phyloP scores from a whole-genome alignment of 2,329 filamentous ascomycete genomes.

The Drechslerella dactyloides region DNA sequence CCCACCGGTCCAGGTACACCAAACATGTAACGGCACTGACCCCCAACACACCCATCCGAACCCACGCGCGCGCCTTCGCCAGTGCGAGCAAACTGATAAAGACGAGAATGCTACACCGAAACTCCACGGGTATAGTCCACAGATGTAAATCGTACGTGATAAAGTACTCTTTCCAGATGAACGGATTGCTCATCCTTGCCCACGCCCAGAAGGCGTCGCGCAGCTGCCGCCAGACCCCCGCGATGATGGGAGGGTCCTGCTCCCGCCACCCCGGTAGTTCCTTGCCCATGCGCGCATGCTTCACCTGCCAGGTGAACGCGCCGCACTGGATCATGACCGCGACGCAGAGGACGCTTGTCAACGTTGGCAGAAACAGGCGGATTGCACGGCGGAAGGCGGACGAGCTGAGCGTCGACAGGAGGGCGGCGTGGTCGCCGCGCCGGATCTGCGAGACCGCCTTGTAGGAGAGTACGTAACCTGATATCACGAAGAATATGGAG shows the following conservation, averaged over 20 bases:
- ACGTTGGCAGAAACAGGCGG: conserved; percentile 56
- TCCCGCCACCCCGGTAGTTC: conserved; percentile 33
- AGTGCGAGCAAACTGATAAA: conserved; percentile 57
- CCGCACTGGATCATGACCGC: conserved; percentile 36
- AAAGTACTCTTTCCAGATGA: conserved; percentile 57
- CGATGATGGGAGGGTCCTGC: conserved; percentile 41
- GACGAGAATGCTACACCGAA: conserved; percentile 57
- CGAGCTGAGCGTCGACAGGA: conserved; percentile 60
- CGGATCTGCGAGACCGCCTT: conserved; percentile 63
- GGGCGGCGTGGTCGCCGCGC: conserved; percentile 58
- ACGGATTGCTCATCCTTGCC: conserved; percentile 50
- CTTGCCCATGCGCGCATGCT: conserved; percentile 28
- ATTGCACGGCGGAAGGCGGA: conserved; percentile 56
- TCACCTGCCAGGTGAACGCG: conserved; percentile 32
- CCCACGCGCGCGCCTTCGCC: conserved; percentile 53
- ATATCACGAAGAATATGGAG: conserved; percentile 66
- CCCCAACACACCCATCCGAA: conserved; percentile 51
- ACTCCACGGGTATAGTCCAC: conserved; percentile 59
- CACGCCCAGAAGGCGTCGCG: conserved; percentile 56
- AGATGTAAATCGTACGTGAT: conserved; percentile 57
- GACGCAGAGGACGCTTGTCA: conserved; percentile 49
- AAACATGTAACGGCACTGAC: conserved; percentile 34
- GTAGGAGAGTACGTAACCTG: conserved; percentile 65
- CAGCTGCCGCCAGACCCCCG: conserved; percentile 55
- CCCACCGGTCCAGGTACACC: conserved; percentile 48